Evolutionary conservation across 23 red algal species (phyloP).

Genomic region (Gracilaria caudata): DNA sequence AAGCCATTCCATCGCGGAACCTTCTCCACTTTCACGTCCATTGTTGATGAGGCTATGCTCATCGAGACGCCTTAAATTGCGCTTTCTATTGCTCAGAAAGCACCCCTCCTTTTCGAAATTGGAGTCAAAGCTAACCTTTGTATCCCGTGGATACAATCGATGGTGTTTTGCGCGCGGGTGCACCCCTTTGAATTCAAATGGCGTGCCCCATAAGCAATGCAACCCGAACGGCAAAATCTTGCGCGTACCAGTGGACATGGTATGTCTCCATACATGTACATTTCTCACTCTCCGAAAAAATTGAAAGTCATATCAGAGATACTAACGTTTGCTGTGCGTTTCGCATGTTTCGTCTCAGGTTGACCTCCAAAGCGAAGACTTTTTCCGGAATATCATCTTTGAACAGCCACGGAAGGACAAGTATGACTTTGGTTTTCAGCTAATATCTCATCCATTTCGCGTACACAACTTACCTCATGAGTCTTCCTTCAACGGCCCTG

Average conservation of each 20-base stretch:
- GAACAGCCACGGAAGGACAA: conserved; percentile 22
- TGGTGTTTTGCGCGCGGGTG: conserved; percentile 2
- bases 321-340: background rate
- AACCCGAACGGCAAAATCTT: background rate
- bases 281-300: background rate
- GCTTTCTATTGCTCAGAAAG: conserved; percentile 32
- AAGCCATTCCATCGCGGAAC: background rate
- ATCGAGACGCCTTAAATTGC: conserved; percentile 24
- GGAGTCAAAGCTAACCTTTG: conserved; percentile 14
- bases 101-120: conserved; percentile 16
- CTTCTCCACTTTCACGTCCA: conserved; percentile 8
- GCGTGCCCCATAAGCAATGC: background rate
- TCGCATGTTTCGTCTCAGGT: background rate
- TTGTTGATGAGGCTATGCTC: conserved; percentile 21
- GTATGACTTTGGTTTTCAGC: conserved; percentile 27
- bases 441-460: conserved; percentile 35
- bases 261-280: background rate
- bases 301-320: background rate
- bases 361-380: conserved; percentile 51
- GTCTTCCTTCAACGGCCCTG: conserved; percentile 6
- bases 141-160: conserved; percentile 21
- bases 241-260: conserved; percentile 19
- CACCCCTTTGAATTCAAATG: background rate
- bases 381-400: conserved; percentile 36
- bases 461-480: background rate